These are phyloP conservation scores for Ophiosphaerella korrae DNA, from an alignment of 2,329 filamentous ascomycete species.

Conservation along the genomic window DNA sequence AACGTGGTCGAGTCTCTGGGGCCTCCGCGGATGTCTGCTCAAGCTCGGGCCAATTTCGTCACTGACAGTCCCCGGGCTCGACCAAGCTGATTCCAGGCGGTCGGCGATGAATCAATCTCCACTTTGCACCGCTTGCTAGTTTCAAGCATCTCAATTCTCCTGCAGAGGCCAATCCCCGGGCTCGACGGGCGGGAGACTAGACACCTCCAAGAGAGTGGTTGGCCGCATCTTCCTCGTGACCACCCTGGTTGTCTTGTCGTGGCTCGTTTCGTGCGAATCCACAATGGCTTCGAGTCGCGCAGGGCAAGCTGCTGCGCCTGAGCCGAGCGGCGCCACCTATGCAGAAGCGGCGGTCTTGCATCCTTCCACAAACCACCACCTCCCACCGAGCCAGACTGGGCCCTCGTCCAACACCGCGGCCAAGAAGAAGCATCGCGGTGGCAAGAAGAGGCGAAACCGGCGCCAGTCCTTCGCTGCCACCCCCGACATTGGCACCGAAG, in stretches of 20 bases:
- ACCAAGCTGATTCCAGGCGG: not conserved
- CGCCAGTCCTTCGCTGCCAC: constrained; percentile 77
- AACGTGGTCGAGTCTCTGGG: not conserved
- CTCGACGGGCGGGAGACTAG: no score
- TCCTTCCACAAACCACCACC: constrained; percentile 3
- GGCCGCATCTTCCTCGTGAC: not conserved
- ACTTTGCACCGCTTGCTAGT: not conserved
- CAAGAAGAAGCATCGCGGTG: constrained; percentile 76
- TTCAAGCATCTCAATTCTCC: no score
- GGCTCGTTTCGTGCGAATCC: not conserved
- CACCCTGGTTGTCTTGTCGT: not conserved
- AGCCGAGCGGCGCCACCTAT: constrained; percentile 12
- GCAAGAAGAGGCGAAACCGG: constrained; percentile 76
- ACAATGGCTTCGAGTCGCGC: not conserved
- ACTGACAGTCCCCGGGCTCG: not conserved
- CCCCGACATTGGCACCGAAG: constrained; percentile 59
- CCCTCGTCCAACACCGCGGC: constrained; percentile 17
- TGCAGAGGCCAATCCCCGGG: no score
- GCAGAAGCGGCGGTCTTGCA: constrained; percentile 21
- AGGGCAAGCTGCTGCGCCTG: constrained; percentile 6
- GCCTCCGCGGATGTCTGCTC: not conserved
- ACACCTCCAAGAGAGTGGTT: not conserved
- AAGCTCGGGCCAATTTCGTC: constrained; percentile 7
- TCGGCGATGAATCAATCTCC: not conserved
- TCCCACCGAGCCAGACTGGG: constrained; percentile 8